These are phyloP conservation scores for Senna siamea DNA, from an alignment of 306 rosid genomes.

Conservation along the genomic window DNA sequence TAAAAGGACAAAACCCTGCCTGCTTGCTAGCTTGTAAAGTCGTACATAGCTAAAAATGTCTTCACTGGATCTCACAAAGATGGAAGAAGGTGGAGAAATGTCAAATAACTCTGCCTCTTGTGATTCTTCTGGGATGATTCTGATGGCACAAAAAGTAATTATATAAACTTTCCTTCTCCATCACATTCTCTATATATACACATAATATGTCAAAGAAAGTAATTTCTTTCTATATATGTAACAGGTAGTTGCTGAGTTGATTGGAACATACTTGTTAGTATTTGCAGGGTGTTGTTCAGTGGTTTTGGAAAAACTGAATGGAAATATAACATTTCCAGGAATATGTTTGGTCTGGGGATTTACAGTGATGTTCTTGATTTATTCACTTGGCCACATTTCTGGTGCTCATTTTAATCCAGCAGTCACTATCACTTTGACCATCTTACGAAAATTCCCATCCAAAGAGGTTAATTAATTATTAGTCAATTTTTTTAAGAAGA, in stretches of 20 bases:
- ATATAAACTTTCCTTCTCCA: neutral
- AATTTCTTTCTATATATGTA: too few relatives aligned
- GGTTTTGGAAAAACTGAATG: slow-evolving; percentile 48
- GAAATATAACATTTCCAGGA: slow-evolving; percentile 62
- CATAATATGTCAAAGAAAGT: too few relatives aligned
- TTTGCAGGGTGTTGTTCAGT: slow-evolving; percentile 67
- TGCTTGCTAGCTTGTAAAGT: neutral
- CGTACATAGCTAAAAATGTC: slow-evolving; percentile 39
- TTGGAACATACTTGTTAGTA: slow-evolving; percentile 65
- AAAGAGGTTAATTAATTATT: too few relatives aligned
- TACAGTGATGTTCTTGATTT: slow-evolving; percentile 55
- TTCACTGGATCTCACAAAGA: neutral
- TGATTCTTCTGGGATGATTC: slow-evolving; percentile 43
- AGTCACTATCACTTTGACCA: slow-evolving; percentile 57
- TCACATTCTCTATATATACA: too few relatives aligned
- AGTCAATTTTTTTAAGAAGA: too few relatives aligned
- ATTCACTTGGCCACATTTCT: slow-evolving; percentile 68
- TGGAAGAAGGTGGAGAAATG: slow-evolving; percentile 48
- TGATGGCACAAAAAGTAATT: slow-evolving; percentile 58
- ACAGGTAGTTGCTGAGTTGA: slow-evolving; percentile 67
- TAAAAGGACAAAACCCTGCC: neutral
- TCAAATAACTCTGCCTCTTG: slow-evolving; percentile 13
- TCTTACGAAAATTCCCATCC: slow-evolving; percentile 52
- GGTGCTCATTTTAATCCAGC: slow-evolving; percentile 74
- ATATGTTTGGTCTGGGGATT: slow-evolving; percentile 56